Conservation (phyloP, 257 asterid species). For the Petunia axillaris region DNA sequence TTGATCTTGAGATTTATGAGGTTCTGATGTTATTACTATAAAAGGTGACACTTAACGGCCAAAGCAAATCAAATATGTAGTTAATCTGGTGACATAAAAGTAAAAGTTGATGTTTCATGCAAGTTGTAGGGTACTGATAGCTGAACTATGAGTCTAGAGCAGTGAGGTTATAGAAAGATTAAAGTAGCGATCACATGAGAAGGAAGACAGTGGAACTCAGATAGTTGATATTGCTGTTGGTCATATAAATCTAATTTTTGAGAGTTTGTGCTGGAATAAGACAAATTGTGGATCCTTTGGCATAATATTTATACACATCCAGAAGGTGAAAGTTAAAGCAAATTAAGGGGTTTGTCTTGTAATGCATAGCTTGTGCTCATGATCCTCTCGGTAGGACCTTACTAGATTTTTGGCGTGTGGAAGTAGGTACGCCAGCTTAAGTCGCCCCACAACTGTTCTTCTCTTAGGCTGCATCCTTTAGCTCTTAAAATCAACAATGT, state of each 20-base stretch:
- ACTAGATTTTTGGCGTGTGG: background rate
- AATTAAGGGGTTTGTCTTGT: background rate
- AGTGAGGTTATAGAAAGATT: conserved; percentile 9
- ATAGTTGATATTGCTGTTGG: background rate
- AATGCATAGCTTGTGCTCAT: background rate
- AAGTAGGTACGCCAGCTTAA: background rate
- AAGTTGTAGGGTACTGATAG: background rate
- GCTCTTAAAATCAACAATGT: conserved; percentile 13
- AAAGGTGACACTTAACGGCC: background rate
- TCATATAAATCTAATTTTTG: conserved; percentile 1
- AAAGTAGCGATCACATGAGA: background rate
- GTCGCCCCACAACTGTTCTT: background rate
- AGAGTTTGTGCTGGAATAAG: conserved; percentile 10
- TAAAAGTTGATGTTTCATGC: conserved; percentile 1
- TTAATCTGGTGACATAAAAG: background rate
- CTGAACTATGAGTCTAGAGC: background rate
- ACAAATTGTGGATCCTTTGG: background rate
- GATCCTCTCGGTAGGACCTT: background rate
- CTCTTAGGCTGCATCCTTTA: background rate
- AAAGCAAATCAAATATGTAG: background rate
- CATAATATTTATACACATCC: background rate
- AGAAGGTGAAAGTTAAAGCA: background rate
- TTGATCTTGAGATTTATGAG: background rate
- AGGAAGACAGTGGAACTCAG: conserved; percentile 10
- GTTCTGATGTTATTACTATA: conserved; percentile 8